Base-by-base conservation (phyloP, 441 rosid species). In the Viola pubescens region DNA sequence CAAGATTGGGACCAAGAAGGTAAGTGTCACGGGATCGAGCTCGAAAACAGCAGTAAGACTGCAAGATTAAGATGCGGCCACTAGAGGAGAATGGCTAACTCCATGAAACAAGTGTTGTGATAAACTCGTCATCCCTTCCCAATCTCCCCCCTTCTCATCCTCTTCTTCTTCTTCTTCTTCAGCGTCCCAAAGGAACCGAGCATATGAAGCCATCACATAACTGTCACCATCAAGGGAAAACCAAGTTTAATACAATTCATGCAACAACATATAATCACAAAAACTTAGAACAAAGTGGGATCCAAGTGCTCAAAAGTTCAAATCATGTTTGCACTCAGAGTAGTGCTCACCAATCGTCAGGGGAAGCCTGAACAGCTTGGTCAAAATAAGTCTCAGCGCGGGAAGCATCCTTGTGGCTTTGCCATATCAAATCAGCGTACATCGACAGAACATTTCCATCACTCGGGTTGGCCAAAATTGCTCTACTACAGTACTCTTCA, bases 351-450 rank as follows among this genome's bases (percentile, higher is more conserved):
- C 91, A 83, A 55, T 89, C 95, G 60, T 82, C 80, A 43, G 96
- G 95, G 42, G 94, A 70, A 52, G 87, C 84, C 67, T 82, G 75
- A 16, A 91, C 81, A 60, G 98, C 98, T 72, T 75, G 91, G 60
- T 79, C 80, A 58, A 82, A 91, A 68, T 87, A 91, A 38, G 63
- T 14, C 70, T 81, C 88, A 1, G 98, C 97, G 42, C 95, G 86
- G 49, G 72, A 59, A 16, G 84, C 65, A 76, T 91, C 91, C 66
- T 81, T 80, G 3, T 80, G 88, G 34, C 73, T 69, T 47, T 72
- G 76, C 98, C 98, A 91, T 37, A 91, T 75, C 59, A 89, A 66
- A 63, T 85, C 96, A 0, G 81, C 98, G 54, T 81, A 89, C 91
- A 88, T 81, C 0, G 95, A 88, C 16, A 91, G 60, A 70, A 75